These are phyloP conservation scores for Calonectria multiphialidica DNA, from an alignment of 2,329 filamentous ascomycete genomes.

Conservation along the genomic window DNA sequence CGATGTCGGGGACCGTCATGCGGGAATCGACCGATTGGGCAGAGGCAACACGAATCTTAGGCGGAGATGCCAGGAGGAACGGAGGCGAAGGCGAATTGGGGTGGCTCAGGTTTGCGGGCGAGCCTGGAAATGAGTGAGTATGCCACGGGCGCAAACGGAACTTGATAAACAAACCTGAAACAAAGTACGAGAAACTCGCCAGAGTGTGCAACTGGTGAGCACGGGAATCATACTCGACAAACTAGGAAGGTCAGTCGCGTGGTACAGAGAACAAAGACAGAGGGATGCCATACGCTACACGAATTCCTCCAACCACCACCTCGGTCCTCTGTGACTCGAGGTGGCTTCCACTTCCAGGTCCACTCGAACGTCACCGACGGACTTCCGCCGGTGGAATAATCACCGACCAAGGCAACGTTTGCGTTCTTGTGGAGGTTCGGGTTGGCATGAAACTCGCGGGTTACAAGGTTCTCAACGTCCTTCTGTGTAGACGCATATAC, in stretches of 20 bases:
- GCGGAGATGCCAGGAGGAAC: conserved; percentile 79
- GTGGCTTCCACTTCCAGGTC: conserved; percentile 97
- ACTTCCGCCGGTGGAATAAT: conserved; percentile 87
- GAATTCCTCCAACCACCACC: conserved; percentile 95
- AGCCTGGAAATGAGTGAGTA: conserved; percentile 53
- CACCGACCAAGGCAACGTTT: conserved; percentile 95
- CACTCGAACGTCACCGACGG: conserved; percentile 91
- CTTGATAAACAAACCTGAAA: conserved; percentile 72
- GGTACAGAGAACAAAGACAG: not conserved
- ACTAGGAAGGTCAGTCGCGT: conserved; percentile 63
- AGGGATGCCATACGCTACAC: conserved; percentile 76
- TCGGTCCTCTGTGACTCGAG: conserved; percentile 82
- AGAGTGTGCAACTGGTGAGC: conserved; percentile 90
- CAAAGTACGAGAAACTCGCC: conserved; percentile 95
- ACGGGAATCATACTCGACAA: conserved; percentile 96
- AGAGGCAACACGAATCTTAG: conserved; percentile 86
- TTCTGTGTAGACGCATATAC: conserved; percentile 87
- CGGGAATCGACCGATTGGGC: conserved; percentile 88
- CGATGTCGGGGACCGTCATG: conserved; percentile 77
- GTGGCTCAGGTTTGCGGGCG: conserved; percentile 59
- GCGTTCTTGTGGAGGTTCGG: conserved; percentile 97
- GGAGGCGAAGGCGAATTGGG: conserved; percentile 78
- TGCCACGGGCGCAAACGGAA: conserved; percentile 4
- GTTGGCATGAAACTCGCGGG: conserved; percentile 95
- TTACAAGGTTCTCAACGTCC: conserved; percentile 94